Evolutionary conservation across 2,329 filamentous ascomycete genomes (phyloP).

Genomic region (Rhexocercosporidium sp.): DNA sequence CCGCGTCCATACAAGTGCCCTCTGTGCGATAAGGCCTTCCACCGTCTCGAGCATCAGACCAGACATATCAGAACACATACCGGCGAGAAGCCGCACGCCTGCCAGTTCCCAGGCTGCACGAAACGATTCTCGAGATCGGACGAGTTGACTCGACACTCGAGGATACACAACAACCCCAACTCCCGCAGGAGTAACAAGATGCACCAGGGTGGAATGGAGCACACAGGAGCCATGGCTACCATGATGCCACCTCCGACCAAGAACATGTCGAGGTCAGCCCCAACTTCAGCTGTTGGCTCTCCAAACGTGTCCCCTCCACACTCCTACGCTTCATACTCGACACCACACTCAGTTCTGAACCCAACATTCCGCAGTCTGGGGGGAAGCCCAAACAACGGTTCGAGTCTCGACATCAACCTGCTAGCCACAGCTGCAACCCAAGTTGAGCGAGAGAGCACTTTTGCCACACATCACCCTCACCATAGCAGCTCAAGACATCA

Average conservation of each 20-base stretch:
- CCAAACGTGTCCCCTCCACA: conserved; percentile 96
- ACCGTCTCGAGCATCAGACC: conserved; percentile 60
- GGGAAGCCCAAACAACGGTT: conserved; percentile 46
- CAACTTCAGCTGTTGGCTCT: conserved; percentile 84
- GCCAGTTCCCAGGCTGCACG: conserved; percentile 92
- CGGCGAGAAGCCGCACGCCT: conserved; percentile 96
- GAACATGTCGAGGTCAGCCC: conserved; percentile 85
- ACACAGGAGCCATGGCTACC: conserved; percentile 55
- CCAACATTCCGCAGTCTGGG: conserved; percentile 52
- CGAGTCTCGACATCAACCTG: conserved; percentile 59
- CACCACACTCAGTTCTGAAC: conserved; percentile 57
- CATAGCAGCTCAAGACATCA: conserved; percentile 57
- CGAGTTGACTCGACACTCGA: conserved; percentile 93
- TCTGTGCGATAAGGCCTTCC: conserved; percentile 97
- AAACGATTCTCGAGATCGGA: conserved; percentile 97
- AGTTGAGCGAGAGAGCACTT: conserved; percentile 61
- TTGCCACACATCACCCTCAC: conserved; percentile 36
- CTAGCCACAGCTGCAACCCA: conserved; percentile 66
- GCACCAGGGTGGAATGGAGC: conserved; percentile 54
- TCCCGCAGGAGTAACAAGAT: conserved; percentile 91
- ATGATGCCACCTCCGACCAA: conserved; percentile 84
- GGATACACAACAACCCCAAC: conserved; percentile 99
- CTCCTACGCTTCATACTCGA: conserved; percentile 77
- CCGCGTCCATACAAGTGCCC: conserved; percentile 98
- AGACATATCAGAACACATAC: conserved; percentile 95